Evolutionary conservation across 345 rosid species (phyloP).

Genomic region (Clausena lansium): DNA sequence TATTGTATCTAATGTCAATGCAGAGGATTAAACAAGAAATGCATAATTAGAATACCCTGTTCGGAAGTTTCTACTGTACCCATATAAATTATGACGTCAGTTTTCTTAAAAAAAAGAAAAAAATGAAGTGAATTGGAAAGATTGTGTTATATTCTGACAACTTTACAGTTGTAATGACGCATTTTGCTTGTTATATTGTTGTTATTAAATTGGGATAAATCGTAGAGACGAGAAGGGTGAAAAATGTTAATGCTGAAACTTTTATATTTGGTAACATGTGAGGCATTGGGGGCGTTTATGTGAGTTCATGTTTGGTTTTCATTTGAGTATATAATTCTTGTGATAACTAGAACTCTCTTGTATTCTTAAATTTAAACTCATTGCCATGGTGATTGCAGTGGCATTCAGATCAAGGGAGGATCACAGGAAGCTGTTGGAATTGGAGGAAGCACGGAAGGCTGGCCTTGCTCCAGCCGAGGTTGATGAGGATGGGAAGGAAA

Average conservation of each 20-base stretch:
- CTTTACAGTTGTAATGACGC: not conserved
- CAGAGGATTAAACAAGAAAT: not conserved
- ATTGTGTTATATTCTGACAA: not conserved
- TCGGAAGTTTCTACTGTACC: too few species aligned
- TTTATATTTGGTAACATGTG: not conserved
- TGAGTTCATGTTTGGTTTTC: not conserved
- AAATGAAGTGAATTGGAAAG: not conserved
- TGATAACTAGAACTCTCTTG: not conserved
- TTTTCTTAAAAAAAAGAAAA: not conserved
- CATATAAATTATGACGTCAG: not conserved
- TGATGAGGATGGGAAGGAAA: constrained; percentile 76
- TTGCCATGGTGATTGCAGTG: constrained; percentile 31
- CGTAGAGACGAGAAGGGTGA: not conserved
- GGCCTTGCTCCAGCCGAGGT: constrained; percentile 81
- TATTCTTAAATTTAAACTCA: not conserved
- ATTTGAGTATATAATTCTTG: not conserved
- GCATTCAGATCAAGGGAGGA: constrained; percentile 70
- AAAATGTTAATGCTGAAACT: not conserved
- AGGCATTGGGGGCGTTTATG: not conserved
- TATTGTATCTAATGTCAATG: not conserved
- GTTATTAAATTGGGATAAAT: not conserved
- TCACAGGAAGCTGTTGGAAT: constrained; percentile 56
- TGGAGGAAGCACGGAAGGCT: constrained; percentile 70
- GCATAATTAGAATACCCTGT: too few species aligned
- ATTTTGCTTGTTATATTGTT: not conserved